A percentile compares a stretch with the other conserved stretches of the same genome.
Conservation (phyloP, 495 filamentous ascomycete genomes). For the Entonaema liquescens region DNA sequence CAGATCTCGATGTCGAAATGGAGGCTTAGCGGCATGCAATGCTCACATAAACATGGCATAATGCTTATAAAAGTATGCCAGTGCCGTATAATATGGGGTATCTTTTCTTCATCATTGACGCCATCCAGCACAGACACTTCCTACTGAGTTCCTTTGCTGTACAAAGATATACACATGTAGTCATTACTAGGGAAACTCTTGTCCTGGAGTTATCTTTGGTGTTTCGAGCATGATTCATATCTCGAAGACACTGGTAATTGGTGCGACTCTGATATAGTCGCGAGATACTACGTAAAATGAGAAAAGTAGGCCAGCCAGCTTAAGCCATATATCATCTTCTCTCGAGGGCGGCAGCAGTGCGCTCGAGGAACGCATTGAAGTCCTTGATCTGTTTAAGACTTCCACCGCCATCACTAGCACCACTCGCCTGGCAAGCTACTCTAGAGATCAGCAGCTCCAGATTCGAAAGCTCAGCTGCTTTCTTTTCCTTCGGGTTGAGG, state of each 20-base stretch:
- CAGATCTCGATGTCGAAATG: neutral
- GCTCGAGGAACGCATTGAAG: conserved; percentile 66
- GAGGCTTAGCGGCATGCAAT: neutral
- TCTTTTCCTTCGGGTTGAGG: conserved; percentile 49
- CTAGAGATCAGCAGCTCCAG: conserved; percentile 60
- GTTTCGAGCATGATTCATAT: neutral
- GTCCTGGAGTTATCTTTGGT: too few species aligned
- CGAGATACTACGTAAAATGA: neutral
- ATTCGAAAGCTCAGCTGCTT: conserved; percentile 53
- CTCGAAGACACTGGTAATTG: neutral
- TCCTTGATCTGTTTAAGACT: conserved; percentile 61
- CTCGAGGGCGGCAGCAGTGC: conserved; percentile 60
- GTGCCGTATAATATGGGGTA: too few species aligned
- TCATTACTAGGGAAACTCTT: neutral
- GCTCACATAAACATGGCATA: neutral
- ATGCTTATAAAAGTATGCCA: too few species aligned
- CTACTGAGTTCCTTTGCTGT: neutral
- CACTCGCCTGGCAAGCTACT: conserved; percentile 57
- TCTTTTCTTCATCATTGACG: too few species aligned
- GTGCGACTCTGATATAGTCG: neutral
- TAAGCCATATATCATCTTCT: conserved; percentile 36
- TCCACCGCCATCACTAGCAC: conserved; percentile 55
- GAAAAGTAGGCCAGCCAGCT: neutral
- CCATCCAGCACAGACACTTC: neutral
- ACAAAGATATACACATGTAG: neutral